These are phyloP conservation scores for Cyclostephanos tholiformis DNA, from an alignment of 108 stramenopile genomes.

Conservation along the genomic window DNA sequence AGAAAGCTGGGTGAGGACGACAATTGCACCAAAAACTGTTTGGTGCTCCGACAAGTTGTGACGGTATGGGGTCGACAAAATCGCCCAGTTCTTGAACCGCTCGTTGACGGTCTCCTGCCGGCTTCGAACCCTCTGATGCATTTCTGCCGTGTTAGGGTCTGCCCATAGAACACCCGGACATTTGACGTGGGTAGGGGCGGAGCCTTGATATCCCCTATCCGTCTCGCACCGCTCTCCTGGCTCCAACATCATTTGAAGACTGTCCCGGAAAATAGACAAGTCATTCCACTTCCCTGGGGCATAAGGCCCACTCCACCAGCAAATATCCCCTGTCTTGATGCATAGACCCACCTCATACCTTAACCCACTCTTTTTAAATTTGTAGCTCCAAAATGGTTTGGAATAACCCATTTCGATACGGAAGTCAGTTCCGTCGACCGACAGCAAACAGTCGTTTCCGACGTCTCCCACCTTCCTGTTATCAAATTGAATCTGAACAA, in stretches of 20 bases:
- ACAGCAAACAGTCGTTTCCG: no score
- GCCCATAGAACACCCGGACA: conserved; percentile 4
- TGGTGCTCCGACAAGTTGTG: conserved; percentile 15
- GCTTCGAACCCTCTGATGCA: not conserved
- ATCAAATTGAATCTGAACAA: no score
- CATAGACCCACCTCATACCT: conserved; percentile 36
- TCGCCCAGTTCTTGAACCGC: conserved; percentile 33
- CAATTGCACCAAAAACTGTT: conserved; percentile 9
- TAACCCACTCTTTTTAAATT: no score
- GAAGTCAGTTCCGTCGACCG: no score
- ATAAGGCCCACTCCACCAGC: conserved; percentile 44
- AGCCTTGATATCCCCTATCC: conserved; percentile 37
- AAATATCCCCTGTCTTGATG: conserved; percentile 27
- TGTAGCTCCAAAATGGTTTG: no score
- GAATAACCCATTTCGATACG: no score
- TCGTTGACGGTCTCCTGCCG: conserved; percentile 51
- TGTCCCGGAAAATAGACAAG: conserved; percentile 21
- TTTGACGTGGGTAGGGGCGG: conserved; percentile 13
- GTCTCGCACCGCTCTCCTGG: conserved; percentile 28
- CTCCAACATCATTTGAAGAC: conserved; percentile 13
- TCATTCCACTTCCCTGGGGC: conserved; percentile 28
- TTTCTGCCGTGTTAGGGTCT: no score
- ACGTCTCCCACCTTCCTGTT: no score
- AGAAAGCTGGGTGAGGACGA: conserved; percentile 8
- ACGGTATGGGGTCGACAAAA: conserved; percentile 16